Conservation (phyloP, 2,329 filamentous ascomycete species). For the Exophiala viscosa region DNA sequence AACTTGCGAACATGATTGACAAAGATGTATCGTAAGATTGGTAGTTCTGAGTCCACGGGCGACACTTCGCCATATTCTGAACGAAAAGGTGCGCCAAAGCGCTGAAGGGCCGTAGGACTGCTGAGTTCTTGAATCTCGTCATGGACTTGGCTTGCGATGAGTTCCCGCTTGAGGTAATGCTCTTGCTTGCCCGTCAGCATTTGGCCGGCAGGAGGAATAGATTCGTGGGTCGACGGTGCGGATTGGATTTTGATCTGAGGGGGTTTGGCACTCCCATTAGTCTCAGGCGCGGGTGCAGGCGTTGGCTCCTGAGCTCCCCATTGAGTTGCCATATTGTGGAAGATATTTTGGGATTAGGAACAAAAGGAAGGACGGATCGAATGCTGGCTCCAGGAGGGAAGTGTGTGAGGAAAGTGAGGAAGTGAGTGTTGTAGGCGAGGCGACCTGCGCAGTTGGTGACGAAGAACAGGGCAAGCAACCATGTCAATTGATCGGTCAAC, state of each 20-base stretch:
- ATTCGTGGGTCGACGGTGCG: conserved; percentile 4
- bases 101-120: conserved; percentile 86
- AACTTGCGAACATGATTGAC: conserved; percentile 98
- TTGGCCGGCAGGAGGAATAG: conserved; percentile 50
- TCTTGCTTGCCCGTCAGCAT: conserved; percentile 93
- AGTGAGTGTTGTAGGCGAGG: not conserved
- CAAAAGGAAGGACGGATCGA: not conserved
- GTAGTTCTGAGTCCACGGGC: conserved; percentile 88
- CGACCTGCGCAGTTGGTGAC: not conserved
- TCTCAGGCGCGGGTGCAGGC: not conserved
- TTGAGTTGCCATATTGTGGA: conserved; percentile 1
- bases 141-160: conserved; percentile 83
- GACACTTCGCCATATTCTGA: conserved; percentile 90
- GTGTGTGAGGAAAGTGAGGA: not conserved
- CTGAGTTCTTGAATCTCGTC: conserved; percentile 90
- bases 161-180: conserved; percentile 95
- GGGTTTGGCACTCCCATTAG: conserved; percentile 13
- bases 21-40: conserved; percentile 92
- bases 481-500: not conserved
- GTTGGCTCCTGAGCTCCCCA: not conserved
- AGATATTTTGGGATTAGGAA: not conserved
- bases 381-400: not conserved
- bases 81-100: conserved; percentile 92
- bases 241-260: conserved; percentile 10
- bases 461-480: not conserved